Percentiles rank a stretch among this genome's conserved stretches.
phyloP scores from a whole-genome alignment of 352 stramenopile species.

The Phytophthora lateralis region DNA sequence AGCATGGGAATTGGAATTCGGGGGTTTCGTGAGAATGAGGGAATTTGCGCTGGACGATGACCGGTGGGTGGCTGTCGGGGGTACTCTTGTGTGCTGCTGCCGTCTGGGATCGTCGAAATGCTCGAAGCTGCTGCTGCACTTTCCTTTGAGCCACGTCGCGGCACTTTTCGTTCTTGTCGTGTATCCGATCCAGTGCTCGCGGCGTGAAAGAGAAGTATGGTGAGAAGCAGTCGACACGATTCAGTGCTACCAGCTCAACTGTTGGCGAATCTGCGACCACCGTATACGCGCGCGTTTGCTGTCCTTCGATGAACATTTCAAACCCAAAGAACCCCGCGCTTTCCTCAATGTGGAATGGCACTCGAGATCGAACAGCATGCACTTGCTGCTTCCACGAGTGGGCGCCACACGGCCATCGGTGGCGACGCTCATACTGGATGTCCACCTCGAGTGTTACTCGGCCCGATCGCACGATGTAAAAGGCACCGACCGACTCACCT shows the following conservation, averaged over 20 bases:
- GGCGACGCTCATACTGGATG: constrained; percentile 70
- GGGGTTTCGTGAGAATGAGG: constrained; percentile 47
- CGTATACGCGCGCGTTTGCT: constrained; percentile 57
- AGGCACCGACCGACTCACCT: constrained; percentile 62
- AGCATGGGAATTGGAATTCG: constrained; percentile 64
- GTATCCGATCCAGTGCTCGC: constrained; percentile 60
- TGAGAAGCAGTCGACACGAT: constrained; percentile 76
- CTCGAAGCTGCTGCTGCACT: constrained; percentile 60
- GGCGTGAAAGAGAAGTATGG: constrained; percentile 76
- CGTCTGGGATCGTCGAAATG: constrained; percentile 44
- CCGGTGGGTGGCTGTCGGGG: constrained; percentile 18
- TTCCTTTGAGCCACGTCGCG: constrained; percentile 44
- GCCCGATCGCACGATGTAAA: constrained; percentile 71
- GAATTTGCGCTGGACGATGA: constrained; percentile 52
- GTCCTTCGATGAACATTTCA: constrained; percentile 70
- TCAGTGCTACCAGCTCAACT: constrained; percentile 66
- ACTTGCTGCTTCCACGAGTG: constrained; percentile 64
- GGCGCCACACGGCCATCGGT: constrained; percentile 61
- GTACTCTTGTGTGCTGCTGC: constrained; percentile 29
- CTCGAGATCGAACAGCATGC: constrained; percentile 53
- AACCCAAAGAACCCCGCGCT: constrained; percentile 65
- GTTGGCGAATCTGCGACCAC: constrained; percentile 57
- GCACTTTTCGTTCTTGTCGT: constrained; percentile 59
- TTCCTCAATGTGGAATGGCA: constrained; percentile 59
- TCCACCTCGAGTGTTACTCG: constrained; percentile 65